Conservation (phyloP, 768 basidiomycete genomes). For the Daedalea quercina region DNA sequence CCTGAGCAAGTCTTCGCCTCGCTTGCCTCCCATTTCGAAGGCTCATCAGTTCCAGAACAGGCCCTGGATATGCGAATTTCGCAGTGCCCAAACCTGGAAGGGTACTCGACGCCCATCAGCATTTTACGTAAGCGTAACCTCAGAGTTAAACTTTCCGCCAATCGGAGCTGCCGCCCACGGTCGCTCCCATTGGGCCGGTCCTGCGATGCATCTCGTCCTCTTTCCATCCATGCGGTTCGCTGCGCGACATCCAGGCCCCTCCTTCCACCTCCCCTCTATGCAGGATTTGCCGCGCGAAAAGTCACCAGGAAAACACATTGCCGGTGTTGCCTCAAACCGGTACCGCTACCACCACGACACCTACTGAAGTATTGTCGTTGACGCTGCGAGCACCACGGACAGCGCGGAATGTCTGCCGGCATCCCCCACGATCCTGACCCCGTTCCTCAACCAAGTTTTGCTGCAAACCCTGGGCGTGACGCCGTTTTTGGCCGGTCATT, state of each 20-base stretch:
- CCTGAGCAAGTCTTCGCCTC: background rate
- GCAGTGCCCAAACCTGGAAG: background rate
- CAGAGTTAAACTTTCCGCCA: slow-evolving; percentile 1
- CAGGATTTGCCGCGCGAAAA: no score
- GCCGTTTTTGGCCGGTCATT: background rate
- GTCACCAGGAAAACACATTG: background rate
- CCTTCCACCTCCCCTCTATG: no score
- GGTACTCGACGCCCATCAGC: slow-evolving; percentile 1
- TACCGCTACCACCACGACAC: background rate
- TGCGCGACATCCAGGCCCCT: no score
- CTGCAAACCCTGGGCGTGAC: background rate
- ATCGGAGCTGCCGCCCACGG: background rate
- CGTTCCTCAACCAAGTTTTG: background rate
- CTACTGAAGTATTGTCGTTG: background rate
- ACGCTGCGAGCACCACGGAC: background rate
- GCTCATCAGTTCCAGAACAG: slow-evolving; percentile 5
- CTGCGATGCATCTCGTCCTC: background rate
- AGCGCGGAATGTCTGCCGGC: background rate
- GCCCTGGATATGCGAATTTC: slow-evolving; percentile 2
- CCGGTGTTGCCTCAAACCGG: background rate
- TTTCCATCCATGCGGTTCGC: no score
- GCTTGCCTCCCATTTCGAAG: background rate
- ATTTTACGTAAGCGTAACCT: background rate
- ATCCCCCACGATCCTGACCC: background rate
- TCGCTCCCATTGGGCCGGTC: background rate